phyloP scores from a whole-genome alignment of 768 basidiomycete species.

The Russula sp. region DNA sequence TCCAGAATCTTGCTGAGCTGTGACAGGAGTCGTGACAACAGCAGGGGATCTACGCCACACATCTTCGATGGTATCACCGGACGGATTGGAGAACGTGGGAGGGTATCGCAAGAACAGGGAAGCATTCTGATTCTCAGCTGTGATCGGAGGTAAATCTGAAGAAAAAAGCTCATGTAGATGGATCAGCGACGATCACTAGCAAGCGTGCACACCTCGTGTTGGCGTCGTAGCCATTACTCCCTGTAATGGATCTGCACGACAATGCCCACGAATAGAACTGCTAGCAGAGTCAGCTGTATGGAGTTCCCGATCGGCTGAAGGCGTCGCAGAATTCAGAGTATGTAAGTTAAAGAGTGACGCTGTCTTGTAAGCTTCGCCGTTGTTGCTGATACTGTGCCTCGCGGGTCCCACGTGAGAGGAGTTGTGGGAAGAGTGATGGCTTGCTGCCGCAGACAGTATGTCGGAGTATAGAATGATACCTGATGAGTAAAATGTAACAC shows the following conservation, averaged over 20 bases:
- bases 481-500: neutral
- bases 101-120: neutral
- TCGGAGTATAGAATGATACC: neutral
- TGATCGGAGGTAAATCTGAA: conserved; percentile 9
- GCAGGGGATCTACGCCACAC: conserved; percentile 5
- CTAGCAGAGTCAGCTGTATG: too few species aligned
- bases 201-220: too few species aligned
- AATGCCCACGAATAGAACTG: too few species aligned
- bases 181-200: neutral
- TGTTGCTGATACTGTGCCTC: neutral
- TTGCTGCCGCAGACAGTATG: too few species aligned
- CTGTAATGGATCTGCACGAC: too few species aligned
- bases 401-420: neutral
- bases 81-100: conserved; percentile 1
- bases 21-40: neutral
- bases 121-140: neutral
- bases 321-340: too few species aligned
- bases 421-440: neutral
- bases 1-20: neutral
- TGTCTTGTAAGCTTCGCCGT: neutral
- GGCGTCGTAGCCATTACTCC: too few species aligned
- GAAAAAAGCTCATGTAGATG: conserved; percentile 4
- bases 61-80: neutral
- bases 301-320: neutral
- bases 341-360: neutral